A percentile compares a stretch with the other conserved stretches of the same genome.
Evolutionary conservation across 306 rosid species (phyloP).

Genomic region (Ammopiptanthus mongolicus): DNA sequence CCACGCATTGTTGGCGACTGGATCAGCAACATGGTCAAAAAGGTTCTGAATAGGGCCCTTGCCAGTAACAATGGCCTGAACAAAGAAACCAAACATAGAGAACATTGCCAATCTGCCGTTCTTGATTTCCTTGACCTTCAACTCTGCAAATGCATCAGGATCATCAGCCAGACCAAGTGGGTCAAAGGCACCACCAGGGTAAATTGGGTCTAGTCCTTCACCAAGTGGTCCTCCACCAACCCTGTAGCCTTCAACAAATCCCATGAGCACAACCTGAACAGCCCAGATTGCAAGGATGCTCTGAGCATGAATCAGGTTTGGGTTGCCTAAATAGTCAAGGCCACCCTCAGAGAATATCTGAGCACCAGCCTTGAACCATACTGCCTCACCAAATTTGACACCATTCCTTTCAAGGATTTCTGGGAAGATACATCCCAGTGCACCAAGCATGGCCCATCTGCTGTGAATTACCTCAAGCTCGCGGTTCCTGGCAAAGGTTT

Average conservation of each 20-base stretch:
- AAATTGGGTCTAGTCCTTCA: constrained; percentile 89
- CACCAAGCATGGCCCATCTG: constrained; percentile 97
- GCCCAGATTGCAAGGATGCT: constrained; percentile 99
- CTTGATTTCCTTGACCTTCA: constrained; percentile 90
- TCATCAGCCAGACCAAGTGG: constrained; percentile 96
- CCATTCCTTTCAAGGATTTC: constrained; percentile 81
- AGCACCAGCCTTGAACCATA: constrained; percentile 95
- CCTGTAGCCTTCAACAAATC: constrained; percentile 87
- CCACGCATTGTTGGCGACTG: constrained; percentile 91
- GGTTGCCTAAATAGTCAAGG: constrained; percentile 94
- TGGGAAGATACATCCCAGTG: constrained; percentile 79
- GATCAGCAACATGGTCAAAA: constrained; percentile 78
- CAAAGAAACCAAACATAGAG: constrained; percentile 93
- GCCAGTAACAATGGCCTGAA: constrained; percentile 93
- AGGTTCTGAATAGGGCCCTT: constrained; percentile 92
- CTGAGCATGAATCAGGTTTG: constrained; percentile 85
- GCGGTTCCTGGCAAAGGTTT: constrained; percentile 88
- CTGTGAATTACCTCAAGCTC: constrained; percentile 91
- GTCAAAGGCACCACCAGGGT: constrained; percentile 97
- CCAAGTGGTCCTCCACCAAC: constrained; percentile 98
- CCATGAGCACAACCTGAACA: constrained; percentile 89
- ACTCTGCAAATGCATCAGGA: constrained; percentile 94
- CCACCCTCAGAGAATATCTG: constrained; percentile 98
- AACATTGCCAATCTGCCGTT: constrained; percentile 85
- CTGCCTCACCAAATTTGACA: constrained; percentile 88